Evolutionary conservation across 768 basidiomycete species (phyloP).

Genomic region (Leucogyrophana mollusca): DNA sequence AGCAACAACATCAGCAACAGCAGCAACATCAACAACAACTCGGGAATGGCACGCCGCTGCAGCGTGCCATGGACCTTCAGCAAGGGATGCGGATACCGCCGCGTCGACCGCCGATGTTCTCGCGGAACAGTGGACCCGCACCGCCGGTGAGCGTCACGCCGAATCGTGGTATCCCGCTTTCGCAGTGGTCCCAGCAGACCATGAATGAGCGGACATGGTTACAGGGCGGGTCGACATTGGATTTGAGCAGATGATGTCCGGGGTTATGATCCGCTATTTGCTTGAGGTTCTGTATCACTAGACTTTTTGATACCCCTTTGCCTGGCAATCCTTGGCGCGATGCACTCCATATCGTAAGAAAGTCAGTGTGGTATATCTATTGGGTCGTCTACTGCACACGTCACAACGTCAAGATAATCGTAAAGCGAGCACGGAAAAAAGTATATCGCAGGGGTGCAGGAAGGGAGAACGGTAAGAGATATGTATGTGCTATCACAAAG

Average conservation of each 20-base stretch:
- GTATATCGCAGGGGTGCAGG: neutral
- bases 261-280: neutral
- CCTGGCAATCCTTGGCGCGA: neutral
- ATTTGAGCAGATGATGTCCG: slow-evolving; percentile 34
- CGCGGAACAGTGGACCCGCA: slow-evolving; percentile 31
- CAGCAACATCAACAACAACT: slow-evolving; percentile 19
- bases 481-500: slow-evolving; percentile 1
- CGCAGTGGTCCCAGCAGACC: slow-evolving; percentile 39
- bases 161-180: slow-evolving; percentile 37
- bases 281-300: slow-evolving; percentile 3
- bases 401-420: neutral
- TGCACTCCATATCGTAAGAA: too few species aligned
- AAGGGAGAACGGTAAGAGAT: neutral
- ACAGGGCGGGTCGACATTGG: slow-evolving; percentile 35
- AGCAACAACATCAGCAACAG: slow-evolving; percentile 27
- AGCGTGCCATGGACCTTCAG: slow-evolving; percentile 50
- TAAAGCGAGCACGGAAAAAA: neutral
- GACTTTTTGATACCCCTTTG: slow-evolving; percentile 8
- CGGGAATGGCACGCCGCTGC: slow-evolving; percentile 32
- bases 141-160: slow-evolving; percentile 32
- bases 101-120: slow-evolving; percentile 59
- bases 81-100: slow-evolving; percentile 52
- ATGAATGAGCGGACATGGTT: slow-evolving; percentile 45
- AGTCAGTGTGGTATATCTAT: neutral
- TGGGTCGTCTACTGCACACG: neutral